These are phyloP conservation scores for Pulicaria dysenterica DNA, from an alignment of 129 eudicot species.

Conservation along the genomic window DNA sequence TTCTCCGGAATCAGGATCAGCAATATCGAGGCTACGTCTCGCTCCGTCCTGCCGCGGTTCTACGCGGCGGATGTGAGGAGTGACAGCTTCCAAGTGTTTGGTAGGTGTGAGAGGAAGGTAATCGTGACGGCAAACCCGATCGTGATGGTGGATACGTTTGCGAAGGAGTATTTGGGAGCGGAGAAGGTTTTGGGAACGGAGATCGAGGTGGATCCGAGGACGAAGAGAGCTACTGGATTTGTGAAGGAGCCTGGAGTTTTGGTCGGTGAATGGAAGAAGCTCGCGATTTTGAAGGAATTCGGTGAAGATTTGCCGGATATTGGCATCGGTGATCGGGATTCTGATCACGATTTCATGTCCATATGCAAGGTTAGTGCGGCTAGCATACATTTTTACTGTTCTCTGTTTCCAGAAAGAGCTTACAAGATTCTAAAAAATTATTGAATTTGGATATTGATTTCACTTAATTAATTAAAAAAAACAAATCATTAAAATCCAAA, in stretches of 20 bases:
- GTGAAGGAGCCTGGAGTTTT: constrained; percentile 73
- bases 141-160: constrained; percentile 87
- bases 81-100: constrained; percentile 70
- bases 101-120: constrained; percentile 62
- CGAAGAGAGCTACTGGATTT: constrained; percentile 81
- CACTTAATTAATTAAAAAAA: neutral
- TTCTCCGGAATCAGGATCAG: constrained; percentile 56
- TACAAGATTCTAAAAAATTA: neutral
- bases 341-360: constrained; percentile 92
- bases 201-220: constrained; percentile 80
- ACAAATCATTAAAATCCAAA: neutral
- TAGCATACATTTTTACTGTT: neutral
- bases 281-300: constrained; percentile 69
- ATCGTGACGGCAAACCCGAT: constrained; percentile 91
- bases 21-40: constrained; percentile 72
- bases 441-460: neutral
- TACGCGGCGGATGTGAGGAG: constrained; percentile 74
- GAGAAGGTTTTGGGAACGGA: constrained; percentile 92
- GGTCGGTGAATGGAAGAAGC: constrained; percentile 68
- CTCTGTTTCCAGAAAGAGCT: neutral
- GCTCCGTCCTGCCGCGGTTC: constrained; percentile 70
- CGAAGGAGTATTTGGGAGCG: constrained; percentile 77
- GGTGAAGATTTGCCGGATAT: constrained; percentile 79
- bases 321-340: constrained; percentile 84
- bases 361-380: constrained; percentile 72